phyloP scores from a whole-genome alignment of 805 yeast species.

The Kazachstania bromeliacearum region DNA sequence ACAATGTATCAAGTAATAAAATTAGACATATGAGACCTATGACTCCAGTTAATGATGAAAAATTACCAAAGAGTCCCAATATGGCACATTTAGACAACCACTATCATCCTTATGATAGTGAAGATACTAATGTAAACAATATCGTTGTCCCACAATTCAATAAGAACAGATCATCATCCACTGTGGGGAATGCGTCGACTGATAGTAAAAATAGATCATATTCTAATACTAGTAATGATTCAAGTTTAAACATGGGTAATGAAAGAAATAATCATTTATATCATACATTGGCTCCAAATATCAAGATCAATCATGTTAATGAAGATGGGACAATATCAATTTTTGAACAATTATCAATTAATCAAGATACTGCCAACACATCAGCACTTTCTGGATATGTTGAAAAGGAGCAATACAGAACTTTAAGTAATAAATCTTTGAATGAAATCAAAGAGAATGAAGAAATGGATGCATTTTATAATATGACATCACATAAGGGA shows the following conservation, averaged over 20 bases:
- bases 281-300: no score
- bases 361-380: background rate
- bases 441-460: conserved; percentile 30
- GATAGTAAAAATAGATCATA: background rate
- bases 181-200: background rate
- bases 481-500: background rate
- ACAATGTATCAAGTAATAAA: conserved; percentile 1
- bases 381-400: background rate
- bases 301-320: no score
- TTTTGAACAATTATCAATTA: conserved; percentile 1
- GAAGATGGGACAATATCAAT: background rate
- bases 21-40: conserved; percentile 4
- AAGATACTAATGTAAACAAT: background rate
- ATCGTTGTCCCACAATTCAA: background rate
- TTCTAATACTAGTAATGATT: conserved; percentile 2
- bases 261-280: background rate
- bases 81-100: conserved; percentile 11
- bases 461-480: conserved; percentile 9
- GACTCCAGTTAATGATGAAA: conserved; percentile 4
- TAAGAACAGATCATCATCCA: background rate
- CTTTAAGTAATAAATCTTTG: conserved; percentile 23
- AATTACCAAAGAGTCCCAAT: background rate
- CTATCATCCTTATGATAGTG: conserved; percentile 7
- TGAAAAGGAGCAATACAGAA: conserved; percentile 3
- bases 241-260: background rate